Evolutionary conservation across 2,329 filamentous ascomycete genomes (phyloP).

Genomic region (Colletotrichum destructivum): DNA sequence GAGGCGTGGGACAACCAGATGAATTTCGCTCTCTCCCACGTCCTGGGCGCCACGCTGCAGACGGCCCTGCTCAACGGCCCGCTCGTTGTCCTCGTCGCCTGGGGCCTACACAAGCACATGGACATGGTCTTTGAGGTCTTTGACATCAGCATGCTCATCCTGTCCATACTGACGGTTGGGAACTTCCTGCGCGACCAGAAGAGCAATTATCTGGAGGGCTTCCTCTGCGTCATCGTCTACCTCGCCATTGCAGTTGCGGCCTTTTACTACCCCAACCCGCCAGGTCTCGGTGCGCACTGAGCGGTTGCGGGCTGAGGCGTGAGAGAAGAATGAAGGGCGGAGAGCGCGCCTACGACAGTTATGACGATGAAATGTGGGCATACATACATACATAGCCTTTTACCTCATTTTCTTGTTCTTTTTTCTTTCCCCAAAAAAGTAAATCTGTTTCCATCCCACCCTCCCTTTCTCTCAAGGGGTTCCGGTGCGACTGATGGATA

Average conservation of each 20-base stretch:
- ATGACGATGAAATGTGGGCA: neutral
- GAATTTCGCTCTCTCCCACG: slow-evolving; percentile 88
- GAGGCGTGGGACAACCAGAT: slow-evolving; percentile 89
- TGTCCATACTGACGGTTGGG: slow-evolving; percentile 88
- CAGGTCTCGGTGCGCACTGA: slow-evolving; percentile 28
- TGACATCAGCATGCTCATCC: slow-evolving; percentile 84
- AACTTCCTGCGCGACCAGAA: slow-evolving; percentile 91
- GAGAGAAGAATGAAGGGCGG: neutral
- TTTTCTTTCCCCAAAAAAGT: too few relatives aligned
- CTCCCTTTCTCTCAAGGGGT: neutral
- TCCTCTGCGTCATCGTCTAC: slow-evolving; percentile 80
- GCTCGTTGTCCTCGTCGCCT: slow-evolving; percentile 85
- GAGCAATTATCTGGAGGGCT: slow-evolving; percentile 91
- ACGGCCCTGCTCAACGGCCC: slow-evolving; percentile 92
- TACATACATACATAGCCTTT: neutral
- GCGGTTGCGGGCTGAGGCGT: neutral
- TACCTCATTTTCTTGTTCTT: neutral
- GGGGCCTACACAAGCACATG: slow-evolving; percentile 81
- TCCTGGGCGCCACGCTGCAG: slow-evolving; percentile 89
- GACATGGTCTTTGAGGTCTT: slow-evolving; percentile 90
- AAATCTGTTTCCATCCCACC: neutral
- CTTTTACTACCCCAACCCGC: slow-evolving; percentile 68
- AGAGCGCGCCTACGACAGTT: neutral
- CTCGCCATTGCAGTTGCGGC: slow-evolving; percentile 72
- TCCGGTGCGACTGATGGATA: neutral